These are phyloP conservation scores for Fusarium staphyleae DNA, from an alignment of 2,329 filamentous ascomycete genomes.

Conservation along the genomic window DNA sequence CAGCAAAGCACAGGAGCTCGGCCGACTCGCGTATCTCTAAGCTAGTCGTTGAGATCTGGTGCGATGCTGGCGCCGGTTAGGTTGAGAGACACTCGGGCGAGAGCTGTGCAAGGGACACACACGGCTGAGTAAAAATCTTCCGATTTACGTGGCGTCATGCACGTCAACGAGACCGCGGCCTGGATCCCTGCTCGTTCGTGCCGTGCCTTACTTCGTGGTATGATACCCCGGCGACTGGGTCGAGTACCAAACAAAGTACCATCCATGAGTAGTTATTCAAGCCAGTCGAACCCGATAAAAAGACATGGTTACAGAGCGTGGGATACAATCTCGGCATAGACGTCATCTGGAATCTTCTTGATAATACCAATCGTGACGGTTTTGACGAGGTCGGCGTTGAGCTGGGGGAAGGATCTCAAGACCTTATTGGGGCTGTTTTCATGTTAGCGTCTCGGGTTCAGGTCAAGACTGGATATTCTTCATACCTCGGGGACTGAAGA, in stretches of 20 bases:
- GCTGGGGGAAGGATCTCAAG: conserved; percentile 82
- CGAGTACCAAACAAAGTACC: conserved; percentile 1
- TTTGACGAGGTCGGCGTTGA: conserved; percentile 86
- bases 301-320: conserved; percentile 72
- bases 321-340: conserved; percentile 87
- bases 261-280: too few relatives aligned
- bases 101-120: conserved; percentile 5
- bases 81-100: conserved; percentile 2
- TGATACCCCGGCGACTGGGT: background rate
- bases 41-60: background rate
- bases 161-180: conserved; percentile 16
- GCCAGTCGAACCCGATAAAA: too few relatives aligned
- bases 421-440: conserved; percentile 84
- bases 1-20: background rate
- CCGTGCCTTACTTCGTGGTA: conserved; percentile 7
- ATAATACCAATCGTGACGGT: conserved; percentile 85
- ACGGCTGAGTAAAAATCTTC: conserved; percentile 16
- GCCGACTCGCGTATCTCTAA: background rate
- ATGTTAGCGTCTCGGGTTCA: conserved; percentile 33
- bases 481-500: conserved; percentile 80
- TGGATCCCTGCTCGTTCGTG: conserved; percentile 20
- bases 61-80: background rate
- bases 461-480: conserved; percentile 1
- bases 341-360: conserved; percentile 85
- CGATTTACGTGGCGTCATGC: conserved; percentile 26